These are phyloP conservation scores for Megacollybia platyphylla DNA, from an alignment of 1,284 basidiomycete species.

Conservation along the genomic window DNA sequence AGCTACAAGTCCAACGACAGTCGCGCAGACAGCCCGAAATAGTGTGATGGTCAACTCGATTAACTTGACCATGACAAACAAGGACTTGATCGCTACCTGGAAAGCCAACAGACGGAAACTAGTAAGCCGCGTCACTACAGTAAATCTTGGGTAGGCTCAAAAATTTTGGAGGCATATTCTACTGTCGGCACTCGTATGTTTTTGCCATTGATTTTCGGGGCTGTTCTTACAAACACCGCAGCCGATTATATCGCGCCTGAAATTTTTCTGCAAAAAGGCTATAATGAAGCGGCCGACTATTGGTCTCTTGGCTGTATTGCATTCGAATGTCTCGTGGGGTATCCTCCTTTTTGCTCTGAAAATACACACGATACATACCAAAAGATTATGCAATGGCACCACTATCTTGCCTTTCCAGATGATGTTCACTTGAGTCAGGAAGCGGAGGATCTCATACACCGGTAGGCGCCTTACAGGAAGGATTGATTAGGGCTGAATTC, in stretches of 20 bases:
- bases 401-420: conserved; percentile 84
- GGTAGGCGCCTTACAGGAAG: conserved; percentile 29
- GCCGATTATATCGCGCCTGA: conserved; percentile 87
- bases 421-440: conserved; percentile 92
- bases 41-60: conserved; percentile 85
- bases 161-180: conserved; percentile 69
- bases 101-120: conserved; percentile 96
- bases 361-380: conserved; percentile 98
- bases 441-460: conserved; percentile 82
- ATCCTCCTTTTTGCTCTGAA: conserved; percentile 96
- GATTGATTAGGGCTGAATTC: conserved; percentile 1
- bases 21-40: conserved; percentile 43
- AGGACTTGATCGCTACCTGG: conserved; percentile 94
- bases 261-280: conserved; percentile 94
- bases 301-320: conserved; percentile 97
- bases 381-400: conserved; percentile 94
- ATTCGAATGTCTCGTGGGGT: conserved; percentile 95
- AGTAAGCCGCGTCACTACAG: conserved; percentile 25
- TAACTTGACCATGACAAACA: conserved; percentile 84
- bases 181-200: conserved; percentile 79
- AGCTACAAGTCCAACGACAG: conserved; percentile 16
- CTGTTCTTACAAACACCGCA: conserved; percentile 59
- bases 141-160: background rate
- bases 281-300: conserved; percentile 97
- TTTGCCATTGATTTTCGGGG: background rate